Evolutionary conservation across 2,329 filamentous ascomycete species (phyloP), one percentile per base, ranked within the genome.

Genomic region (Colletotrichum horii): DNA sequence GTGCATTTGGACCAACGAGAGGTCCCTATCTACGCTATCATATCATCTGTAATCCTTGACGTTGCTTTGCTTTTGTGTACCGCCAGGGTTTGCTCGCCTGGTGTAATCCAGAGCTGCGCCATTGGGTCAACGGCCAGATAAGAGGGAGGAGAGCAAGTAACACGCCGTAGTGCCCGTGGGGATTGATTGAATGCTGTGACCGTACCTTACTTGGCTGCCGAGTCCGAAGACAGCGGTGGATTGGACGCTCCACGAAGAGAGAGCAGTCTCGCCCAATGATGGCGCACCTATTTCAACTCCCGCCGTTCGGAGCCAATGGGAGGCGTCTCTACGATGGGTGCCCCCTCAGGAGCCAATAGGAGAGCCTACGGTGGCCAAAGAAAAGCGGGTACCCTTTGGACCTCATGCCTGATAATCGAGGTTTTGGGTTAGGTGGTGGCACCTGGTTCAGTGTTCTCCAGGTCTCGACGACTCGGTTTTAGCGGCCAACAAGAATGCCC

Each of bases 11-110:
- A 64, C 61, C 34, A 64, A 64, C 22, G 28, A 34, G n/a, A 36
- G n/a, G 15, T 7, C 32, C 69, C 70, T 73, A 73, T 73, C 62
- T 75, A 62, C 12, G 69, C 73, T 72, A 72, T 68, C 69, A 28
- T 24, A 9, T 38, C 26, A 14, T 55, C n/a, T 71, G 56, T 61
- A 22, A 56, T 56, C 34, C 12, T 32, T 9, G 22, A 69, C 26
- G 38, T 66, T 66, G 38, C n/a, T 52, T 43, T 38, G n/a, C 26
- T 38, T 26, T 5, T 64, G 30, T 52, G 61, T 14, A 64, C 61
- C 14, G n/a, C 26, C 61, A 64, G 34, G n/a, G 32, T 15, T 64
- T 6, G 30, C 15, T 48, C 15, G 58, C 6, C 12, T 19, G 26
- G 19, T 61, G 52, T 69, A 70, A 48, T 70, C 56, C 66, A 64